phyloP scores from a whole-genome alignment of 305 asterid species.

The Fraxinus nigra region DNA sequence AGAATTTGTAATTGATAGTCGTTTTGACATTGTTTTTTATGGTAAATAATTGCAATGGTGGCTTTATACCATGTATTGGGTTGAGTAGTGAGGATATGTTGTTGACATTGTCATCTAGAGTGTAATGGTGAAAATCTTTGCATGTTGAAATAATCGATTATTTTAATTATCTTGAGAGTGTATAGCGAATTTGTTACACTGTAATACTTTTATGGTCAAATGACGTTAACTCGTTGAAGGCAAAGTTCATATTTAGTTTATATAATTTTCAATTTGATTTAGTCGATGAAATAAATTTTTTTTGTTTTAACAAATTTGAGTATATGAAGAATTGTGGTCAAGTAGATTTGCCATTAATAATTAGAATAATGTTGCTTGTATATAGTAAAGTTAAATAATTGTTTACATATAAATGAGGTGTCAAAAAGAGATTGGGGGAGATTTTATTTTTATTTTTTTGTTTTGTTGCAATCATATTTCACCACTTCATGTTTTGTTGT shows the following conservation, averaged over 20 bases:
- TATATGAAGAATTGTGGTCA: background rate
- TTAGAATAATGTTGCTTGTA: background rate
- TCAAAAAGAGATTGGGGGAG: background rate
- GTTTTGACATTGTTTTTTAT: background rate
- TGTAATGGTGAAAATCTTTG: background rate
- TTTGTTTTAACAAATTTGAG: background rate
- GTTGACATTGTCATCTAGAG: background rate
- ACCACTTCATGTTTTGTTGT: background rate
- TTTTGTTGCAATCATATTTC: background rate
- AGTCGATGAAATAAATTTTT: background rate
- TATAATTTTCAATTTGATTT: background rate
- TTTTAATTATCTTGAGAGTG: background rate
- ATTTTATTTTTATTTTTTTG: too few relatives aligned
- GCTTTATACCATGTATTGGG: background rate
- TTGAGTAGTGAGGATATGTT: background rate
- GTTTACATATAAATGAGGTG: background rate
- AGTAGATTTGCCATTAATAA: background rate
- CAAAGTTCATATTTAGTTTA: background rate
- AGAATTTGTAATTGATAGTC: background rate
- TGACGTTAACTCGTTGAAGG: background rate
- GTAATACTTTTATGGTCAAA: background rate
- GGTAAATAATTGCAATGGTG: background rate
- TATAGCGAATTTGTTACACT: background rate
- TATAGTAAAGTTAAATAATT: too few relatives aligned
- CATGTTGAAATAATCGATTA: background rate